Conservation (phyloP, 495 filamentous ascomycete genomes). For the Tuber borchii region DNA sequence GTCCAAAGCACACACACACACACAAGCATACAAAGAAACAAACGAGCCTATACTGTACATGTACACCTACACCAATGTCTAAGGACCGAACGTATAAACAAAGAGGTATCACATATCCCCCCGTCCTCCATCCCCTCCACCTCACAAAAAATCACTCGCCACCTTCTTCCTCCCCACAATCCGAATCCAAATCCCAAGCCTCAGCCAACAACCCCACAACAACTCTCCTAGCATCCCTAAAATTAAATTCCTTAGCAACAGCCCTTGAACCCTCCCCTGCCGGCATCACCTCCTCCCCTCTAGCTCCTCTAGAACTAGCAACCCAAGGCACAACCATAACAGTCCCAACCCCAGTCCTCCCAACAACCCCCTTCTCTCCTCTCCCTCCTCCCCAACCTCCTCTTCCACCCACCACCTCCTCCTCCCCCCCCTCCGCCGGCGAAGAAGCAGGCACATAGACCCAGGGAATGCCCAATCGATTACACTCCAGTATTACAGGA, state of each 20-base stretch:
- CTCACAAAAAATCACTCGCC: background rate
- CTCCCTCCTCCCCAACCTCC: too few species aligned
- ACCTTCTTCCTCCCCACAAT: background rate
- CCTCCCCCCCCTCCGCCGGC: background rate
- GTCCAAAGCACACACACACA: background rate
- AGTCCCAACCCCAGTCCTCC: background rate
- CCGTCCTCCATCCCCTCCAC: background rate
- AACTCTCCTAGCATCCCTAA: constrained; percentile 2
- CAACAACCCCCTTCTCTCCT: background rate
- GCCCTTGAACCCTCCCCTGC: background rate
- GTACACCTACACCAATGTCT: background rate
- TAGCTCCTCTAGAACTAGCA: background rate
- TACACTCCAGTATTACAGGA: background rate
- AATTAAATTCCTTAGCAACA: background rate
- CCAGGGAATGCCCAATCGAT: background rate
- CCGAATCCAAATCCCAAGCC: background rate
- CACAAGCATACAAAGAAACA: background rate
- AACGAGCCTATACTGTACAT: background rate
- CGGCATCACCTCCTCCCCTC: background rate
- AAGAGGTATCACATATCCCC: background rate
- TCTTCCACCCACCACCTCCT: background rate
- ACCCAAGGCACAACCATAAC: background rate
- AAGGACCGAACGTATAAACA: background rate
- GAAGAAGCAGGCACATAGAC: background rate
- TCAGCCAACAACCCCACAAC: background rate